Evolutionary conservation across 176 grass and related monocot genomes (phyloP).

Genomic region (Musa schizocarpa): DNA sequence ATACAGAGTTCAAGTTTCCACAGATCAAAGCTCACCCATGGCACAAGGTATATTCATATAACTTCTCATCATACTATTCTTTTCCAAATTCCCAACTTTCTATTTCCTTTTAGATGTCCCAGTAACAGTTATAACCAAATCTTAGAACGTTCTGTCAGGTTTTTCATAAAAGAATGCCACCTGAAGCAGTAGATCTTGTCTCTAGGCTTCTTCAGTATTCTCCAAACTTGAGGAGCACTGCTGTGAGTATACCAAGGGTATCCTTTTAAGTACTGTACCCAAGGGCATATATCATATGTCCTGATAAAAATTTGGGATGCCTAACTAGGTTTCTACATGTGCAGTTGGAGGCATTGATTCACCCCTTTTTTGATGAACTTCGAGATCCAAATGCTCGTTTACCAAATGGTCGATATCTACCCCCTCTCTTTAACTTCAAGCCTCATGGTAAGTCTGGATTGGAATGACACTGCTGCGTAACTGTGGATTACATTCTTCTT

Average conservation of each 20-base stretch:
- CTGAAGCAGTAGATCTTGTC: conserved; percentile 61
- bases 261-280: neutral
- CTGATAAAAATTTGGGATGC: neutral
- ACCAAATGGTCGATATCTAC: conserved; percentile 53
- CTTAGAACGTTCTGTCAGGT: conserved; percentile 17
- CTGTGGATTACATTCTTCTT: neutral
- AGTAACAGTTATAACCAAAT: neutral
- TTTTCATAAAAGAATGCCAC: conserved; percentile 53
- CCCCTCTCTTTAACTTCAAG: conserved; percentile 70
- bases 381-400: conserved; percentile 48
- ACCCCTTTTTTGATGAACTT: conserved; percentile 64
- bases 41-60: conserved; percentile 37
- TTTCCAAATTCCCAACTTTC: neutral
- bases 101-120: neutral
- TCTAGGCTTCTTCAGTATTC: conserved; percentile 81
- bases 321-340: conserved; percentile 3
- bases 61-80: neutral
- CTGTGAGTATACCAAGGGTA: conserved; percentile 29
- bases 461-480: neutral
- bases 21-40: conserved; percentile 69
- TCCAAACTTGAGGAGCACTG: conserved; percentile 50
- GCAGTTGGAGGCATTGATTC: conserved; percentile 53
- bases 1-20: conserved; percentile 56
- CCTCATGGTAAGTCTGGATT: conserved; percentile 35
- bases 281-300: neutral